Base-by-base conservation (phyloP, 1,284 basidiomycete species). In the Leccinum glutinopallens region DNA sequence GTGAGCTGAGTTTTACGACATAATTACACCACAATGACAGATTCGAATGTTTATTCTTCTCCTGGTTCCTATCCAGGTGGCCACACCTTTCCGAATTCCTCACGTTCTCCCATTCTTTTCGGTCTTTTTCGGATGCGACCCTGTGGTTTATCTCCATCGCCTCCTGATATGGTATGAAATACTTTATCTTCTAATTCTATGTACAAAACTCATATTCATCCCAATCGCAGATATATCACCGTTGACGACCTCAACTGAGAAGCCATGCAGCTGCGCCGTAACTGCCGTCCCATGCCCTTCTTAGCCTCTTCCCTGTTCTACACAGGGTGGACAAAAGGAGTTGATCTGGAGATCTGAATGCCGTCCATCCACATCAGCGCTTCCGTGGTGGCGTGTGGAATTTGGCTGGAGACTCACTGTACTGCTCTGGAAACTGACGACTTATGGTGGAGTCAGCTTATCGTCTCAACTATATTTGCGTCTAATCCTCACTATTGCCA, bases 401-500 rank as follows among this genome's bases (percentile, higher is more conserved):
- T 41, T 54, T 22, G 57, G 58, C 25, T 58, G 35, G 60, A 57
- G 46, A 74, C 83, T 74, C 66, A 87, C 84, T 78, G 69, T 83
- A 85, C 70, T 85, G 84, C 72, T 90, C 79, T 56, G 90, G 90
- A 75, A 87, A 91, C 72, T 87, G 85, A 64, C 85, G 88, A 72
- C 89, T 91, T 65, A 61, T 63, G 67, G 61, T 64, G 66, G 68
- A 63, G 68, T 72, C 58, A 75, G 73, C 56, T 55, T 57, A 33
- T 68, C 65, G 63, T 69, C 62, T 55, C 56, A 37, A 51, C 29
- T 58, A 65, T 59, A 13, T 22, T 57, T 51, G 58, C 19, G 53
- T 63, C 51, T 66, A 51, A 43, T 58, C 74, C 90, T 79, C 75
- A 92, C 90, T 89, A 89, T 76, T 90, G 89, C 87, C 89, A 90